phyloP scores from a whole-genome alignment of 2,329 filamentous ascomycete species.

The Didymella segeticola region DNA sequence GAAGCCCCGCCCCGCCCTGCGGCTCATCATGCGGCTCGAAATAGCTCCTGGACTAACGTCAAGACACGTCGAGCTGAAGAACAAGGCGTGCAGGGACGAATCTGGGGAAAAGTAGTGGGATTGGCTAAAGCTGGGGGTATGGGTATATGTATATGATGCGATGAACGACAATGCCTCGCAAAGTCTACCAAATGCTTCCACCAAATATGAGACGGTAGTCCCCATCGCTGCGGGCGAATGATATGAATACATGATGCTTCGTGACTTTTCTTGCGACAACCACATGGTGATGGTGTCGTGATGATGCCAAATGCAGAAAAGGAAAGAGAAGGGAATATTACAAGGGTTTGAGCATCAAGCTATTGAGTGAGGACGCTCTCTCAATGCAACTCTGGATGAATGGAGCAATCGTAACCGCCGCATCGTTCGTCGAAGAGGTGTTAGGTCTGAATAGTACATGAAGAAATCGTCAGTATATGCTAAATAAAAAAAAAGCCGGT shows the following conservation, averaged over 20 bases:
- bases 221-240: not conserved
- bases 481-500: slow-evolving; percentile 18
- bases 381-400: slow-evolving; percentile 38
- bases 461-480: slow-evolving; percentile 38
- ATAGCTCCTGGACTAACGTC: slow-evolving; percentile 5
- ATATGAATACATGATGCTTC: slow-evolving; percentile 18
- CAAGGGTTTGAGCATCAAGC: slow-evolving; percentile 32
- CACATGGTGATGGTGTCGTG: not conserved
- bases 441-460: slow-evolving; percentile 38
- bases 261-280: not conserved
- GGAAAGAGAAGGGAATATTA: slow-evolving; percentile 23
- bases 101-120: not conserved
- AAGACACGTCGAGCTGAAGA: slow-evolving; percentile 4
- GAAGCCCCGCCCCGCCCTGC: not conserved
- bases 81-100: not conserved
- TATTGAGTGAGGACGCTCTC: slow-evolving; percentile 39
- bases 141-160: slow-evolving; percentile 5
- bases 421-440: slow-evolving; percentile 46
- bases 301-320: slow-evolving; percentile 1
- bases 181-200: slow-evolving; percentile 1
- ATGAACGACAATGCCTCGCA: not conserved
- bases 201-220: slow-evolving; percentile 1
- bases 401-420: slow-evolving; percentile 45
- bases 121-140: not conserved
- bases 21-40: slow-evolving; percentile 9